phyloP scores from a whole-genome alignment of 2,329 filamentous ascomycete genomes.

The Atkinsonella hypoxylon region DNA sequence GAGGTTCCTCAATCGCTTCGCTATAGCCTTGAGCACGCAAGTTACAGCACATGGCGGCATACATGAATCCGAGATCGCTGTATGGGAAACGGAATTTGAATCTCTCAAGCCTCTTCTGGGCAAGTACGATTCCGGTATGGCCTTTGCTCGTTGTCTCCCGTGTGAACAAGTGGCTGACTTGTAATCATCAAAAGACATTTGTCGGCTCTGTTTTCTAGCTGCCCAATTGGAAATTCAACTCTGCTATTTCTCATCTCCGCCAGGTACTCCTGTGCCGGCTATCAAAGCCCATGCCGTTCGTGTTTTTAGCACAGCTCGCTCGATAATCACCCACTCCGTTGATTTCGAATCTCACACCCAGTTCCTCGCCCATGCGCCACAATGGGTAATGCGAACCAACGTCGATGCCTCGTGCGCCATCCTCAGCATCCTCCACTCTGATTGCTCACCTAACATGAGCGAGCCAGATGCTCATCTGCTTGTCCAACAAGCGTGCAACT shows the following conservation, averaged over 20 bases:
- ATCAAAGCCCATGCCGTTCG: conserved; percentile 34
- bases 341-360: conserved; percentile 28
- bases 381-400: conserved; percentile 36
- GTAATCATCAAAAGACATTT: conserved; percentile 25
- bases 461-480: conserved; percentile 19
- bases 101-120: conserved; percentile 33
- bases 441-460: conserved; percentile 23
- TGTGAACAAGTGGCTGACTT: too few relatives aligned
- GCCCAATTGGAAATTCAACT: conserved; percentile 40
- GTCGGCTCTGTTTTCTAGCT: conserved; percentile 35
- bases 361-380: conserved; percentile 35
- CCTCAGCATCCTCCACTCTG: conserved; percentile 32
- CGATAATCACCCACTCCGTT: conserved; percentile 29
- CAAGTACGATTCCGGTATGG: conserved; percentile 33
- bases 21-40: conserved; percentile 33
- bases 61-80: conserved; percentile 31
- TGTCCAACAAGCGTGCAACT: conserved; percentile 20
- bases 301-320: conserved; percentile 34
- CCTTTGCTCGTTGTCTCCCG: too few relatives aligned
- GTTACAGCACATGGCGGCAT: conserved; percentile 35
- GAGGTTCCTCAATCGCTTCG: conserved; percentile 37
- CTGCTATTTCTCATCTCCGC: conserved; percentile 35
- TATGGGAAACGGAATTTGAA: conserved; percentile 41
- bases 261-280: conserved; percentile 22
- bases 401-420: conserved; percentile 34